phyloP scores from a whole-genome alignment of 257 asterid genomes.

The Rehmannia glutinosa region DNA sequence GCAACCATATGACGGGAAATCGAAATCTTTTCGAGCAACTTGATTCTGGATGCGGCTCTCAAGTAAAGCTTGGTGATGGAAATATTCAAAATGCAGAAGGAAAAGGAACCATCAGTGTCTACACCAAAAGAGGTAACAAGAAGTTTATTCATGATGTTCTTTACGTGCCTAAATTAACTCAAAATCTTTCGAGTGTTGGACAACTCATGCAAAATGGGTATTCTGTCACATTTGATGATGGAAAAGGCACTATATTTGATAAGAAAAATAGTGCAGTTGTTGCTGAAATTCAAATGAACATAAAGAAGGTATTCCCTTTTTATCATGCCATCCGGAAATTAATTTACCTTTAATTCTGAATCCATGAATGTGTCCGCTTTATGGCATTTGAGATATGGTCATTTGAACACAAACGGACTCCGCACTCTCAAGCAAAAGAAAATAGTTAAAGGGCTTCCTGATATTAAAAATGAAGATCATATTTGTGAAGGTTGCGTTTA shows the following conservation, averaged over 20 bases:
- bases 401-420: too few relatives aligned
- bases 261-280: not conserved
- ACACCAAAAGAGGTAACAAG: constrained; percentile 6
- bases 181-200: constrained; percentile 2
- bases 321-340: too few relatives aligned
- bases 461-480: too few relatives aligned
- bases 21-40: not conserved
- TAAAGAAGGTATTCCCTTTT: not conserved
- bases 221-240: not conserved
- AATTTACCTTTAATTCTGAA: too few relatives aligned
- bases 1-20: not conserved
- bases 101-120: not conserved
- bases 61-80: constrained; percentile 4
- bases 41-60: not conserved
- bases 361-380: too few relatives aligned
- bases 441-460: too few relatives aligned
- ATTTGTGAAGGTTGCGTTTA: too few relatives aligned
- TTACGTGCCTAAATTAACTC: not conserved
- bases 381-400: too few relatives aligned
- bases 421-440: too few relatives aligned
- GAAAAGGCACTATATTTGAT: not conserved
- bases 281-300: not conserved
- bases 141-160: not conserved
- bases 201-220: not conserved
- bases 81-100: not conserved